phyloP scores from a whole-genome alignment of 2,329 filamentous ascomycete species.

The Exutisphaerella laricina region DNA sequence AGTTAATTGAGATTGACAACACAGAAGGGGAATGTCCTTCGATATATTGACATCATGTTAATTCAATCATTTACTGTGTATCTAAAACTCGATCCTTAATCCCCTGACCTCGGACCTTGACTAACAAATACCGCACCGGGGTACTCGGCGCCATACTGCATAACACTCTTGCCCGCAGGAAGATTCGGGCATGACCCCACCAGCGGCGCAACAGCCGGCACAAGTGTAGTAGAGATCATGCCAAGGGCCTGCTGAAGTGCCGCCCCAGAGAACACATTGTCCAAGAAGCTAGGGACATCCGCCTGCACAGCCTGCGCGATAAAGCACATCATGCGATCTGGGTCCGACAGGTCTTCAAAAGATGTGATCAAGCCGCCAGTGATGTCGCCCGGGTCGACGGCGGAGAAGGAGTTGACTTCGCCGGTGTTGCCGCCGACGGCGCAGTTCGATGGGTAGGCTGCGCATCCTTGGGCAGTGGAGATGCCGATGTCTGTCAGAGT shows the following conservation, averaged over 20 bases:
- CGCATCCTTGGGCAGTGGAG: constrained; percentile 26
- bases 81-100: background rate
- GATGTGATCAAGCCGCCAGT: constrained; percentile 23
- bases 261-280: constrained; percentile 19
- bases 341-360: constrained; percentile 21
- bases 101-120: constrained; percentile 9
- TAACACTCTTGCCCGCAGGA: constrained; percentile 15
- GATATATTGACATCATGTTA: no score
- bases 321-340: constrained; percentile 24
- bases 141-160: constrained; percentile 11
- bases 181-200: constrained; percentile 17
- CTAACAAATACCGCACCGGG: constrained; percentile 13
- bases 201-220: constrained; percentile 14
- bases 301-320: constrained; percentile 23
- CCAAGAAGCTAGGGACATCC: constrained; percentile 20
- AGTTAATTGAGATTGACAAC: no score
- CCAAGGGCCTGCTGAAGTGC: constrained; percentile 10
- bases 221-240: constrained; percentile 11
- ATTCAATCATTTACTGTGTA: background rate
- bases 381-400: constrained; percentile 23
- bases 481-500: constrained; percentile 21
- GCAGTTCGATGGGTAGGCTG: constrained; percentile 22
- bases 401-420: constrained; percentile 24
- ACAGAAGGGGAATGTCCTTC: no score
- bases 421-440: constrained; percentile 26